Base-by-base conservation (phyloP, 2,329 filamentous ascomycete genomes). In the Ceratocystis papillata region DNA sequence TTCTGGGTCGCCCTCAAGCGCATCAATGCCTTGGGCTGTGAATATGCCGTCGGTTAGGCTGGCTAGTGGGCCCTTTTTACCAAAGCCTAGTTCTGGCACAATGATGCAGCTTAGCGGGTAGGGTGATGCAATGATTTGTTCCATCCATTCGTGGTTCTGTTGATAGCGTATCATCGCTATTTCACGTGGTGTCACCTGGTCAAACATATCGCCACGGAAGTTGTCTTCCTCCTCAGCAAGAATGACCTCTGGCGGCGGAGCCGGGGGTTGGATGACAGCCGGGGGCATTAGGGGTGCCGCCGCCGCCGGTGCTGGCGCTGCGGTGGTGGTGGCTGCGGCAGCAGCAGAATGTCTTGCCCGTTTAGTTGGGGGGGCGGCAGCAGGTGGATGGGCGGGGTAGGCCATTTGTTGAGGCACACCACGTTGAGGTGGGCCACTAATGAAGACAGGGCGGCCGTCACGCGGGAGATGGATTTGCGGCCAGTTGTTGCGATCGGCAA, bases 91-190 rank as follows among this genome's bases (percentile, higher is more conserved):
- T 73, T 96, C 92, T 2, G 91, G 85, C 0, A 93, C 91, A 7
- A 87, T 84, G 67, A 99, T 96, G 73, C 95, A 90, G 62, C 83
- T 83, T 69, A 93, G 88, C 28, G 88, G 82, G 73, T 96, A 96
- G 0, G 92, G 90, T 1, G 93, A 97, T 0, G 89, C 90, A 65
- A 97, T 83, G 33, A 99, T 87, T 76, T 99, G 93, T 73, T 97
- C 94, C 90, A 99, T 96, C 94, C 93, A 97, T 74, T 96, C 90
- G 72, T 99, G 93, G 72, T 99, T 95, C 73, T 96, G 91, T 73
- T 87, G 87, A 75, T 96, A 99, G 65, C 94, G 84, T 69, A 86
- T 84, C 68, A 90, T 80, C 71, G 91, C 96, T 68, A 99, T 88
- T 69, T 99, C 94, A 55, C 92, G 84, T 2, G 92, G 92, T 0